These are phyloP conservation scores for Ophiostoma sp. DNA, from an alignment of 2,329 filamentous ascomycete genomes.

Conservation along the genomic window DNA sequence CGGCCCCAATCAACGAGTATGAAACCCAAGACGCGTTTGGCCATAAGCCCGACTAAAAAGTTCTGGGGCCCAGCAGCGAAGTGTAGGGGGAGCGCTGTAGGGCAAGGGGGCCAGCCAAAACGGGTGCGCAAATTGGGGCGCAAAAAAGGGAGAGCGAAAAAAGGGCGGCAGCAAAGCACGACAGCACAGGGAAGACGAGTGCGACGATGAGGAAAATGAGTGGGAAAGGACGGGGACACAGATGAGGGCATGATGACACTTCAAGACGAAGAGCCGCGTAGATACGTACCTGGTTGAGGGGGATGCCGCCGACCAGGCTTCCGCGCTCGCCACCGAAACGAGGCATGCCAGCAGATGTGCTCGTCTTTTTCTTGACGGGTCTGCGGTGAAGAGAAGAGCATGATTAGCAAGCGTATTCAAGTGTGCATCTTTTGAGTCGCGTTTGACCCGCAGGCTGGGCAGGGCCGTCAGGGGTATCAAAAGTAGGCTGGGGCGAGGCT, in stretches of 20 bases:
- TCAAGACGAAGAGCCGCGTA: neutral
- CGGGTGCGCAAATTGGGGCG: slow-evolving; percentile 2
- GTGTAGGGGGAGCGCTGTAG: slow-evolving; percentile 16
- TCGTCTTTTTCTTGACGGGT: slow-evolving; percentile 69
- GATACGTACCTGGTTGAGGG: slow-evolving; percentile 49
- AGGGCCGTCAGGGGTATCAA: neutral
- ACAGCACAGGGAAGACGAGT: neutral
- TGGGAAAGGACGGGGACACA: slow-evolving; percentile 9
- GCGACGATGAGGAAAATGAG: neutral
- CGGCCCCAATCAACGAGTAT: slow-evolving; percentile 18
- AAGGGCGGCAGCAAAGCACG: slow-evolving; percentile 9
- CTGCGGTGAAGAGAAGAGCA: slow-evolving; percentile 39
- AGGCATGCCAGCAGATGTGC: slow-evolving; percentile 63
- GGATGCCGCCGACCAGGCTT: slow-evolving; percentile 53
- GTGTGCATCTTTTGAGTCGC: neutral
- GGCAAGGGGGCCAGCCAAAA: slow-evolving; percentile 2
- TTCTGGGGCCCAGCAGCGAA: slow-evolving; percentile 12
- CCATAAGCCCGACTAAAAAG: slow-evolving; percentile 20
- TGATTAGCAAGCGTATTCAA: slow-evolving; percentile 23
- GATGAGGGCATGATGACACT: neutral
- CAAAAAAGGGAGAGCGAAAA: neutral
- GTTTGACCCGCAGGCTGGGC: neutral
- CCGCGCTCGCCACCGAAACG: slow-evolving; percentile 59
- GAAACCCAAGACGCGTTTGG: slow-evolving; percentile 26
- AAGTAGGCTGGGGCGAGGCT: neutral